Evolutionary conservation across 2,329 filamentous ascomycete species (phyloP).

Genomic region (Lachnellula arida): DNA sequence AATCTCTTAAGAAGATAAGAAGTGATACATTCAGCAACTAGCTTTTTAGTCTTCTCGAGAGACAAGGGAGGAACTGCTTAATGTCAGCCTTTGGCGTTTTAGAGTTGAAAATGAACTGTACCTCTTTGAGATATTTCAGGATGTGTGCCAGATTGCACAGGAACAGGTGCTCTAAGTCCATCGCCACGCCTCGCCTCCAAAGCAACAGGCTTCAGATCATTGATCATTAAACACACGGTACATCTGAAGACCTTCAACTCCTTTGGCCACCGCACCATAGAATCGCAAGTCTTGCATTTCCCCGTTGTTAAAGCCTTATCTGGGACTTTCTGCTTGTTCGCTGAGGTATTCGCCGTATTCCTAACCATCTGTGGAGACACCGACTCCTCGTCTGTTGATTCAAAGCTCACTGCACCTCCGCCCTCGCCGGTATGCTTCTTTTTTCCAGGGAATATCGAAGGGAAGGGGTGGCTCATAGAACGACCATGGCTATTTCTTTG

Average conservation of each 20-base stretch:
- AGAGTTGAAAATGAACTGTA: conserved; percentile 2
- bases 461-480: conserved; percentile 77
- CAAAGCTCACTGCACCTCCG: conserved; percentile 36
- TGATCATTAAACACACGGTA: conserved; percentile 78
- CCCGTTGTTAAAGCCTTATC: conserved; percentile 62
- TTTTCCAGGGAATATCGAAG: conserved; percentile 62
- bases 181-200: conserved; percentile 27
- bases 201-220: conserved; percentile 58
- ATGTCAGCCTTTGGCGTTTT: conserved; percentile 1
- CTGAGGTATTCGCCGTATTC: conserved; percentile 5
- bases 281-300: conserved; percentile 82
- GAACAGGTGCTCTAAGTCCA: conserved; percentile 19
- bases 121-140: conserved; percentile 21
- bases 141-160: conserved; percentile 15
- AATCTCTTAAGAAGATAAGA: conserved; percentile 43
- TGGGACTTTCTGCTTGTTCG: conserved; percentile 29
- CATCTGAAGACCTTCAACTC: conserved; percentile 73
- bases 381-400: conserved; percentile 44
- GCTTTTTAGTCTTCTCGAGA: conserved; percentile 51
- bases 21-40: conserved; percentile 52
- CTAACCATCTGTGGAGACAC: conserved; percentile 14
- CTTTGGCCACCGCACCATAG: conserved; percentile 72
- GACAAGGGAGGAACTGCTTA: conserved; percentile 47
- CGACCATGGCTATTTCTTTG: conserved; percentile 25
- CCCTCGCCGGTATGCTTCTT: conserved; percentile 44